Percentiles rank a stretch among this genome's conserved stretches.
These are phyloP conservation scores for Camelina hispida DNA, from an alignment of 345 rosid genomes.

Conservation along the genomic window DNA sequence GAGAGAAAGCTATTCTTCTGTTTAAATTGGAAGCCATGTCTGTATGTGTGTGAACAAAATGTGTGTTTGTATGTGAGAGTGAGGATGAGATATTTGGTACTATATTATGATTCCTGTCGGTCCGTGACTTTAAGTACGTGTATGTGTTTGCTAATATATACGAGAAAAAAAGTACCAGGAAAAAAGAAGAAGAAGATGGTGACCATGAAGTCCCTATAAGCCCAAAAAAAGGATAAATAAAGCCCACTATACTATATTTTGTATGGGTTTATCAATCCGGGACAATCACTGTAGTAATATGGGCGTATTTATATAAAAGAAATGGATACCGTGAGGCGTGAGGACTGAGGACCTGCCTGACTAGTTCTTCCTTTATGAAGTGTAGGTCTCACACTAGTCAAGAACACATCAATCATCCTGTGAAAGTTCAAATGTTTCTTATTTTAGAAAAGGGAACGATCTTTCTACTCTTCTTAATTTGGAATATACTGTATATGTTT, in stretches of 20 bases:
- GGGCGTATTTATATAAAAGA: neutral
- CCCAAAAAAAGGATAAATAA: neutral
- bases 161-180: too few species aligned
- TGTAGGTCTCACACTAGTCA: neutral
- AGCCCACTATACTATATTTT: neutral
- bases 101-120: slow-evolving; percentile 1
- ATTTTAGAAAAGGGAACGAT: too few species aligned
- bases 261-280: neutral
- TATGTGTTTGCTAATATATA: neutral
- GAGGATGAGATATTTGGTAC: slow-evolving; percentile 35
- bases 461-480: neutral
- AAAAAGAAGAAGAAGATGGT: too few species aligned
- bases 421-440: neutral
- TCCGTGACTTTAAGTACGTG: slow-evolving; percentile 22
- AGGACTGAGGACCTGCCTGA: neutral
- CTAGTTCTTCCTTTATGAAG: too few species aligned
- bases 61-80: slow-evolving; percentile 1
- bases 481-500: too few species aligned
- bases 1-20: slow-evolving; percentile 1
- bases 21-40: slow-evolving; percentile 12
- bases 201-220: neutral
- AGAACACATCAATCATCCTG: neutral
- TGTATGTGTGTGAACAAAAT: slow-evolving; percentile 20
- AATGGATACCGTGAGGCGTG: neutral
- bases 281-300: neutral